These are phyloP conservation scores for Afroboletus lepidellus DNA, from an alignment of 1,284 basidiomycete genomes.

Conservation along the genomic window DNA sequence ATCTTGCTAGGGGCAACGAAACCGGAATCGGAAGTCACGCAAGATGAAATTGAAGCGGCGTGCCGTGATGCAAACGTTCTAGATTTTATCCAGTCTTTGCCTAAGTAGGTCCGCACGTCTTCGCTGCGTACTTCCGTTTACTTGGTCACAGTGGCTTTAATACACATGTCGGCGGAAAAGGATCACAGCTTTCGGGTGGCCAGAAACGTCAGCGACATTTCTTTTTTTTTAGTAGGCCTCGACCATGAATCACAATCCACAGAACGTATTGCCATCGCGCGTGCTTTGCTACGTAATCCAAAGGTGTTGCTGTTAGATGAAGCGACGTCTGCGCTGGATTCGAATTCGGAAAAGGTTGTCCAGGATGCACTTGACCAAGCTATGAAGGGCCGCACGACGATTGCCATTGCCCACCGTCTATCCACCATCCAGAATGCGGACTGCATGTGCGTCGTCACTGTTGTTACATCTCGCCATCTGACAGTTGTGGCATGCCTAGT, in stretches of 20 bases:
- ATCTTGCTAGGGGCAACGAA: constrained; percentile 85
- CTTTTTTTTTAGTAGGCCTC: not conserved
- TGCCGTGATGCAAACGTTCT: constrained; percentile 89
- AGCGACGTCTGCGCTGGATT: constrained; percentile 93
- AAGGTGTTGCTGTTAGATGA: constrained; percentile 90
- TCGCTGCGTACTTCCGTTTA: constrained; percentile 10
- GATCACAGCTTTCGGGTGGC: constrained; percentile 89
- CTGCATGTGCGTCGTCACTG: constrained; percentile 71
- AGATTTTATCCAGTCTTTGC: constrained; percentile 87
- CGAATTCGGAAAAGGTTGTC: constrained; percentile 91
- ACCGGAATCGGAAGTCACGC: constrained; percentile 78
- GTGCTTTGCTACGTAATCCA: constrained; percentile 91
- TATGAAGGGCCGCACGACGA: constrained; percentile 85
- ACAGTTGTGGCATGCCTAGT: too few relatives aligned
- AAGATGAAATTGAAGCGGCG: constrained; percentile 82
- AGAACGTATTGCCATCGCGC: constrained; percentile 96
- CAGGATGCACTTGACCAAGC: constrained; percentile 93
- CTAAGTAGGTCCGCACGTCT: constrained; percentile 59
- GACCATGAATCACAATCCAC: not conserved
- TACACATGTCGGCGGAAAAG: constrained; percentile 88
- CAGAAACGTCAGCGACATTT: constrained; percentile 79
- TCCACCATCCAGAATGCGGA: constrained; percentile 95
- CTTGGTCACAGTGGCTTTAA: constrained; percentile 60
- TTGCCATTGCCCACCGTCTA: constrained; percentile 91
- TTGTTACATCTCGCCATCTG: not conserved